Evolutionary conservation across 352 stramenopile species (phyloP).

Genomic region (Phytophthora uliginosa): DNA sequence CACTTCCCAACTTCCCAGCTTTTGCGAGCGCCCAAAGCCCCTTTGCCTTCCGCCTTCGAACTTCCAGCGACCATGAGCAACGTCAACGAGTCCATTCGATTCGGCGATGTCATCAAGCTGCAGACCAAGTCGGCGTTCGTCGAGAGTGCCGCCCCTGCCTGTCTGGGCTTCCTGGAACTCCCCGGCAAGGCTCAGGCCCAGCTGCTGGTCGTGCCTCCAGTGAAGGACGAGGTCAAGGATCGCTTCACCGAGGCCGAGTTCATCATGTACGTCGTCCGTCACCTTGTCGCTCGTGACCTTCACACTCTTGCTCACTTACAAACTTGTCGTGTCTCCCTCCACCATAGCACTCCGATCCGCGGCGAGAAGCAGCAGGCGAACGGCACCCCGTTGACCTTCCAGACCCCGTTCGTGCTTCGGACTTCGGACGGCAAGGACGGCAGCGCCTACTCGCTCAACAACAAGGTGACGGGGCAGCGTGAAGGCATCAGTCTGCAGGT

Average conservation of each 20-base stretch:
- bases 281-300: no score
- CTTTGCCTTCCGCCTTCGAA: constrained; percentile 5
- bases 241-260: constrained; percentile 71
- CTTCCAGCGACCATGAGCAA: constrained; percentile 34
- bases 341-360: constrained; percentile 44
- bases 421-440: constrained; percentile 60
- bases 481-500: constrained; percentile 69
- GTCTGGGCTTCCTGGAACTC: constrained; percentile 66
- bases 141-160: constrained; percentile 15
- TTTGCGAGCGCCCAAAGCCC: constrained; percentile 18
- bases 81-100: constrained; percentile 47
- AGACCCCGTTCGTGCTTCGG: constrained; percentile 75
- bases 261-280: constrained; percentile 59
- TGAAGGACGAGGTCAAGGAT: constrained; percentile 51
- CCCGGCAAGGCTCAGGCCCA: constrained; percentile 46
- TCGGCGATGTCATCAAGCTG: constrained; percentile 67
- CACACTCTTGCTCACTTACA: constrained; percentile 1
- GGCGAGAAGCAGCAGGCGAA: constrained; percentile 57
- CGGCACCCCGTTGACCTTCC: constrained; percentile 68
- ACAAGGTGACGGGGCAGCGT: constrained; percentile 67
- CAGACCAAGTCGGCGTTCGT: constrained; percentile 48
- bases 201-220: constrained; percentile 64
- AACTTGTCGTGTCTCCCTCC: neutral
- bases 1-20: constrained; percentile 45
- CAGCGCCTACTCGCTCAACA: constrained; percentile 80